Conservation (phyloP, 2,329 filamentous ascomycete species). For the Venturia asperata region DNA sequence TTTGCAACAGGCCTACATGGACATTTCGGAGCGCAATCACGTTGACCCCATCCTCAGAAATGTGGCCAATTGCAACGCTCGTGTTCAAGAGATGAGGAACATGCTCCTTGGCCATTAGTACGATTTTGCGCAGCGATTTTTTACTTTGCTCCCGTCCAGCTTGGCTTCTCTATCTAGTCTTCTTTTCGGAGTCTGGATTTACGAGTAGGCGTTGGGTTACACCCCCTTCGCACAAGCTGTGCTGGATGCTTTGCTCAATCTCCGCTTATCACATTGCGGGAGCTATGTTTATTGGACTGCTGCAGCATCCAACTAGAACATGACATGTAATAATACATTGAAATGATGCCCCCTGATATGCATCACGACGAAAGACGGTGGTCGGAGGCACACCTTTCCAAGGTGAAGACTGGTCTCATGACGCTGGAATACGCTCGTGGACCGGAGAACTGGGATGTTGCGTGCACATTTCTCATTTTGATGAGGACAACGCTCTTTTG, state of each 20-base stretch:
- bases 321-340: not conserved
- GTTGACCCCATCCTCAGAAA: constrained; percentile 7
- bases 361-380: not conserved
- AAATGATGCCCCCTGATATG: not conserved
- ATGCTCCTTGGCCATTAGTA: not conserved
- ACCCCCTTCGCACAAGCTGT: not conserved
- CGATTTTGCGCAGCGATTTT: not conserved
- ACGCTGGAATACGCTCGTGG: constrained; percentile 22
- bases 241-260: not conserved
- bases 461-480: not conserved
- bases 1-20: constrained; percentile 51
- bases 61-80: not conserved
- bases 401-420: constrained; percentile 9
- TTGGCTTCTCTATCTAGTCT: not conserved
- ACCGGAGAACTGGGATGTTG: not conserved
- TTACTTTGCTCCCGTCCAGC: not conserved
- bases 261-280: not conserved
- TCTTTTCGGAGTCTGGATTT: not conserved
- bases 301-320: not conserved
- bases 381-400: not conserved
- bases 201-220: not conserved
- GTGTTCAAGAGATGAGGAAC: not conserved
- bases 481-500: not conserved
- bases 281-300: not conserved
- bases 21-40: constrained; percentile 40